A percentile compares a stretch with the other conserved stretches of the same genome.
phyloP scores from a whole-genome alignment of 1,139 yeast genomes.

The Debaryomyces fabryi region DNA sequence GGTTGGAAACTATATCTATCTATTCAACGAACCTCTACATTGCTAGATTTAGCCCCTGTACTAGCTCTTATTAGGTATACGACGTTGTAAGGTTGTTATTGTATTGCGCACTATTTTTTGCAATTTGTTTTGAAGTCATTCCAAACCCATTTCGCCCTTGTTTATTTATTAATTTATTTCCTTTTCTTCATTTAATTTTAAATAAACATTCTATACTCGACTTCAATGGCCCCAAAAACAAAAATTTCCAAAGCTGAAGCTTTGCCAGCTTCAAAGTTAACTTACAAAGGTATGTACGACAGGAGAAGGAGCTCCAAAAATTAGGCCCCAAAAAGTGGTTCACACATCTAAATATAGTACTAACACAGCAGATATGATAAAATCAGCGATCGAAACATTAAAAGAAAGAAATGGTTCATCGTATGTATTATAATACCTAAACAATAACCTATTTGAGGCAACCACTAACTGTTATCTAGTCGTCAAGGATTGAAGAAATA shows the following conservation, averaged over 20 bases:
- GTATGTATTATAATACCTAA: constrained; percentile 37
- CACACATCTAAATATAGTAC: constrained; percentile 11
- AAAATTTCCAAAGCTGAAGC: constrained; percentile 31
- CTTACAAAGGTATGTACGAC: constrained; percentile 53
- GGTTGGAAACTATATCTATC: not conserved
- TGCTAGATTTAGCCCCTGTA: not conserved
- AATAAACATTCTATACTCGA: not conserved
- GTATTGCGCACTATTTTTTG: constrained; percentile 7
- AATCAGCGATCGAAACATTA: constrained; percentile 68
- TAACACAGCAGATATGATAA: constrained; percentile 63
- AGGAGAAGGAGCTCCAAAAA: not conserved
- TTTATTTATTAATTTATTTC: constrained; percentile 8
- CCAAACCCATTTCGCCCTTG: constrained; percentile 12
- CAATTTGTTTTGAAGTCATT: constrained; percentile 12
- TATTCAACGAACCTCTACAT: not conserved
- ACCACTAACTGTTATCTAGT: constrained; percentile 32
- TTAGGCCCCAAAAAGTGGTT: not conserved
- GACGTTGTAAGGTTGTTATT: not conserved
- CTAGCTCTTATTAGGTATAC: not conserved
- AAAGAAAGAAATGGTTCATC: constrained; percentile 85
- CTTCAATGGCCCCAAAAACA: constrained; percentile 30
- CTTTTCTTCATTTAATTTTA: constrained; percentile 7
- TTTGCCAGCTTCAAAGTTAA: constrained; percentile 37
- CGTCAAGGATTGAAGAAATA: constrained; percentile 80
- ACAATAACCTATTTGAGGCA: not conserved